Conservation (phyloP, 1,284 basidiomycete species). For the Tilletia setariae region DNA sequence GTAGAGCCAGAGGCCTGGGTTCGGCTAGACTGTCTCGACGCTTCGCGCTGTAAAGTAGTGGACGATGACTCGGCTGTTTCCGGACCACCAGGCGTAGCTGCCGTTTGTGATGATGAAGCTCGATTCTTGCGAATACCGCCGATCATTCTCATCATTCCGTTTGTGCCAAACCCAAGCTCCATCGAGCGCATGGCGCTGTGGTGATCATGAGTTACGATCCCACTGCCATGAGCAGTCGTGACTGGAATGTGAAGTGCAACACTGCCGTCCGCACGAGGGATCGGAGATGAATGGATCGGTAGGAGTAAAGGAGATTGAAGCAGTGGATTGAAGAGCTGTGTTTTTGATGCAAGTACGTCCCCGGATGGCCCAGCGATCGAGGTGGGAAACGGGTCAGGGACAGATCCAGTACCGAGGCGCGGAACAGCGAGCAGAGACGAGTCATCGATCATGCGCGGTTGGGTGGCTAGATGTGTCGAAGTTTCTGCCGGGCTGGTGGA, state of each 20-base stretch:
- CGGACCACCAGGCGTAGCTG: not conserved
- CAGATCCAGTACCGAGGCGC: too few relatives aligned
- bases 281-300: conserved; percentile 11
- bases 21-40: too few relatives aligned
- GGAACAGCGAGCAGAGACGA: too few relatives aligned
- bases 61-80: not conserved
- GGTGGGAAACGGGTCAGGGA: too few relatives aligned
- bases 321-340: not conserved
- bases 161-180: not conserved
- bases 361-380: too few relatives aligned
- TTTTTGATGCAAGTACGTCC: not conserved
- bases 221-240: too few relatives aligned
- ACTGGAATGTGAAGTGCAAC: conserved; percentile 1
- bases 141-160: conserved; percentile 10
- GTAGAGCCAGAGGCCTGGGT: too few relatives aligned
- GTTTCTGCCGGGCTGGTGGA: too few relatives aligned
- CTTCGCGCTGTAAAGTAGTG: too few relatives aligned
- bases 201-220: too few relatives aligned
- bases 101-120: not conserved
- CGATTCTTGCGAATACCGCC: conserved; percentile 1
- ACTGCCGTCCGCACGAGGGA: conserved; percentile 7
- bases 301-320: conserved; percentile 4
- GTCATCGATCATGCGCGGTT: too few relatives aligned
- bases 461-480: too few relatives aligned
- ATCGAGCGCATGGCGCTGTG: not conserved